Evolutionary conservation across 352 stramenopile genomes (phyloP).

Genomic region (Phytophthora macrochlamydospora): DNA sequence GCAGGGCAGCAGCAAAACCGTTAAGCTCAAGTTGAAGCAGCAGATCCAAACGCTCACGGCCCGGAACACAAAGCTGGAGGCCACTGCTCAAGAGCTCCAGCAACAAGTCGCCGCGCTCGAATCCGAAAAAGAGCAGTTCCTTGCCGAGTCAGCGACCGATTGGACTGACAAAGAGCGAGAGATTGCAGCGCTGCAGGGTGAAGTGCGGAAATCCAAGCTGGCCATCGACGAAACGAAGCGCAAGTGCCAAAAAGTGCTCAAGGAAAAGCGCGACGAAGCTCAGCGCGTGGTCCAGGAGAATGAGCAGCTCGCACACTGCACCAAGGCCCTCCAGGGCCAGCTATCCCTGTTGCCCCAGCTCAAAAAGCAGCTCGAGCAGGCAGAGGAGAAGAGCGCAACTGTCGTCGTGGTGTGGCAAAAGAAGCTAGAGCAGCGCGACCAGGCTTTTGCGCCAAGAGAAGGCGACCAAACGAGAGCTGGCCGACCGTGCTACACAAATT

Average conservation of each 20-base stretch:
- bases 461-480: slow-evolving; percentile 44
- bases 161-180: slow-evolving; percentile 29
- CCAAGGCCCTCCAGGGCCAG: slow-evolving; percentile 41
- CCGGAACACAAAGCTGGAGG: slow-evolving; percentile 20
- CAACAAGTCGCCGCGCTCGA: slow-evolving; percentile 40
- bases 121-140: slow-evolving; percentile 16
- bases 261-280: slow-evolving; percentile 63
- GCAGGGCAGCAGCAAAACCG: slow-evolving; percentile 20
- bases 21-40: slow-evolving; percentile 29
- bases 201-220: slow-evolving; percentile 50
- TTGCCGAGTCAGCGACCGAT: slow-evolving; percentile 23
- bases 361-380: slow-evolving; percentile 53
- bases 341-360: slow-evolving; percentile 56
- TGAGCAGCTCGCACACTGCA: slow-evolving; percentile 25
- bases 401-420: slow-evolving; percentile 23
- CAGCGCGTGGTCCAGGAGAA: slow-evolving; percentile 59
- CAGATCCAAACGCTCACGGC: slow-evolving; percentile 34
- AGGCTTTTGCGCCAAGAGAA: slow-evolving; percentile 63
- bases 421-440: slow-evolving; percentile 39
- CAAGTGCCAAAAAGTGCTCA: slow-evolving; percentile 52
- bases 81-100: slow-evolving; percentile 27
- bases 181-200: slow-evolving; percentile 25
- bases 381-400: slow-evolving; percentile 47
- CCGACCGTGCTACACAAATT: slow-evolving; percentile 32
- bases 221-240: slow-evolving; percentile 44